Evolutionary conservation across 768 basidiomycete species (phyloP).

Genomic region (Psilocybe subaeruginosa): DNA sequence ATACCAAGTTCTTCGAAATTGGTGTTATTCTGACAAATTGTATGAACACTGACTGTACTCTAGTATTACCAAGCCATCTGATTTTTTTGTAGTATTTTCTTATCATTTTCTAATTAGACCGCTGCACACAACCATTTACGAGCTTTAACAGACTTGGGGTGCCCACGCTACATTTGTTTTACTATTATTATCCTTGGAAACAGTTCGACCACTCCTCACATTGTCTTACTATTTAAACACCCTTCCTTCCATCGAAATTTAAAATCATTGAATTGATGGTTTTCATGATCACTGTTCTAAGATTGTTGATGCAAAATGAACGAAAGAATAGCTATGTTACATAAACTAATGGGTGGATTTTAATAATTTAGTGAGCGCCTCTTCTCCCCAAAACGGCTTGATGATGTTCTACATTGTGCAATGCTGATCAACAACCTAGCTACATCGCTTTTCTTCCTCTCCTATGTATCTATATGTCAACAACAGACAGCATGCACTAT

Average conservation of each 20-base stretch:
- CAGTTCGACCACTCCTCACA: constrained; percentile 12
- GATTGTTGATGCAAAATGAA: constrained; percentile 16
- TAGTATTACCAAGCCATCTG: constrained; percentile 22
- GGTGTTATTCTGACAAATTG: constrained; percentile 4
- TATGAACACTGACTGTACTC: constrained; percentile 4
- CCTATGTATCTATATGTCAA: neutral
- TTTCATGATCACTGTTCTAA: constrained; percentile 6
- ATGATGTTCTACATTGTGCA: constrained; percentile 6
- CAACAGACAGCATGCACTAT: neutral
- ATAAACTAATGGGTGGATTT: constrained; percentile 20
- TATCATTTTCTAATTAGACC: constrained; percentile 20
- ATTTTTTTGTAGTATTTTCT: constrained; percentile 16
- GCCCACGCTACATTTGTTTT: constrained; percentile 14
- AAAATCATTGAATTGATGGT: neutral
- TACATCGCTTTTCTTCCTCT: neutral
- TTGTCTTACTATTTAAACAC: constrained; percentile 9
- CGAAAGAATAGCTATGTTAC: constrained; percentile 23
- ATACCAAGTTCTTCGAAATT: neutral
- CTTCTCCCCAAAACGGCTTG: neutral
- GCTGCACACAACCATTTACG: constrained; percentile 11
- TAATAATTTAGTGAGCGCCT: constrained; percentile 17
- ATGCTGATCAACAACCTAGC: neutral
- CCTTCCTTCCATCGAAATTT: neutral
- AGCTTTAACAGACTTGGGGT: constrained; percentile 11
- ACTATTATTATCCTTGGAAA: constrained; percentile 18